Conservation (phyloP, 2,329 filamentous ascomycete genomes). For the Mycosphaerella sp. region DNA sequence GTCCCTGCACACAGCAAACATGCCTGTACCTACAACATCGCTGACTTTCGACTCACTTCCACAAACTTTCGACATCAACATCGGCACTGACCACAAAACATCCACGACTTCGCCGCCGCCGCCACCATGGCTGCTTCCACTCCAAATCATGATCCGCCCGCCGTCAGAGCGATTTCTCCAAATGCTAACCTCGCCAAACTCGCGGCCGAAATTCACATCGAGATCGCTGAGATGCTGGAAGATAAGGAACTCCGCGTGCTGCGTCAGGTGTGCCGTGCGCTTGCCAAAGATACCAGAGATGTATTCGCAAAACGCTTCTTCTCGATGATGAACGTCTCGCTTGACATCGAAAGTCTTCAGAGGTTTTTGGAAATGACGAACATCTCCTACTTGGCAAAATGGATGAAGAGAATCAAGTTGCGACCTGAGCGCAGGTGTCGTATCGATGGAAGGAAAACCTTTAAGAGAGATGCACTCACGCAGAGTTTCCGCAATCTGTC, state of each 20-base stretch:
- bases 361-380: neutral
- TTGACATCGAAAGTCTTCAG: neutral
- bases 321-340: neutral
- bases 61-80: neutral
- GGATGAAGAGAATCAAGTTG: neutral
- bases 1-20: too few species aligned
- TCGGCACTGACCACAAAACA: neutral
- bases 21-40: too few species aligned
- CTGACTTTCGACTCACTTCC: neutral
- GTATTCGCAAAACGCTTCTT: conserved; percentile 5
- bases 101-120: neutral
- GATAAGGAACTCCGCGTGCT: neutral
- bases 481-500: neutral
- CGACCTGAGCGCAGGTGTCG: too few species aligned
- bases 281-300: conserved; percentile 1
- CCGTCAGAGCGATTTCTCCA: neutral
- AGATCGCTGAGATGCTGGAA: conserved; percentile 1
- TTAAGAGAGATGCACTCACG: neutral
- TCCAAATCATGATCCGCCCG: neutral
- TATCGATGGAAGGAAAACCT: too few species aligned
- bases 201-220: conserved; percentile 6
- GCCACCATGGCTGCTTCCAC: neutral
- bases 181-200: neutral
- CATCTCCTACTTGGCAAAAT: neutral
- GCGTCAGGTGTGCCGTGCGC: conserved; percentile 3